Evolutionary conservation across 2,329 filamentous ascomycete genomes (phyloP).

Genomic region (Cercospora sesami): DNA sequence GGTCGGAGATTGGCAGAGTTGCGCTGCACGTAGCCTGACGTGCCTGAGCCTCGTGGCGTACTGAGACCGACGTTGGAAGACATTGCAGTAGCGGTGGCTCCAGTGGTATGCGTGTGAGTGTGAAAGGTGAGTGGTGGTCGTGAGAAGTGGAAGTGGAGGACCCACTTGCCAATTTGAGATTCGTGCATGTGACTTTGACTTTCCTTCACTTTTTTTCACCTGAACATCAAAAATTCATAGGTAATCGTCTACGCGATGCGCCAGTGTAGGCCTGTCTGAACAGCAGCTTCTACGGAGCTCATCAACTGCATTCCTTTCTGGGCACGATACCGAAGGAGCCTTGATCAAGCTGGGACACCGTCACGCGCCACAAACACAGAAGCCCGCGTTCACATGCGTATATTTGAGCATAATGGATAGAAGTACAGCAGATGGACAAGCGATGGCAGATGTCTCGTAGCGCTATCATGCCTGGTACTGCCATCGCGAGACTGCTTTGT

Average conservation of each 20-base stretch:
- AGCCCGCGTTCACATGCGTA: no score
- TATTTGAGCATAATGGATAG: no score
- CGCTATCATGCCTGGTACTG: no score
- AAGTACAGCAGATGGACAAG: no score
- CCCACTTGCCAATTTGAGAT: not conserved
- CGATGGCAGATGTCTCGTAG: no score
- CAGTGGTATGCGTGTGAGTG: not conserved
- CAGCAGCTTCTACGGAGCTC: no score
- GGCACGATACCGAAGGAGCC: no score
- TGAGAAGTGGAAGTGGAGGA: not conserved
- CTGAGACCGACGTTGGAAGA: constrained; percentile 95
- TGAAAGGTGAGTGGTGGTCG: not conserved
- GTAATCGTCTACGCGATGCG: not conserved
- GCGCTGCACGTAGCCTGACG: constrained; percentile 95
- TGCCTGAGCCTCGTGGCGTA: constrained; percentile 91
- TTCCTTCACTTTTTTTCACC: not conserved
- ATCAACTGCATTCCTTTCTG: not conserved
- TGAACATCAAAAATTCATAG: not conserved
- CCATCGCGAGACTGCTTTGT: no score
- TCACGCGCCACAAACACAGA: no score
- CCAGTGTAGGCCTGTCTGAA: not conserved
- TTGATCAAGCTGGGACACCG: no score
- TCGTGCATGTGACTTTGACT: not conserved
- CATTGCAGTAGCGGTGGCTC: constrained; percentile 55
- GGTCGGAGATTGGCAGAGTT: constrained; percentile 87